Evolutionary conservation across 768 basidiomycete species (phyloP), one percentile per base, ranked within the genome.

Genomic region (Suillus americanus): DNA sequence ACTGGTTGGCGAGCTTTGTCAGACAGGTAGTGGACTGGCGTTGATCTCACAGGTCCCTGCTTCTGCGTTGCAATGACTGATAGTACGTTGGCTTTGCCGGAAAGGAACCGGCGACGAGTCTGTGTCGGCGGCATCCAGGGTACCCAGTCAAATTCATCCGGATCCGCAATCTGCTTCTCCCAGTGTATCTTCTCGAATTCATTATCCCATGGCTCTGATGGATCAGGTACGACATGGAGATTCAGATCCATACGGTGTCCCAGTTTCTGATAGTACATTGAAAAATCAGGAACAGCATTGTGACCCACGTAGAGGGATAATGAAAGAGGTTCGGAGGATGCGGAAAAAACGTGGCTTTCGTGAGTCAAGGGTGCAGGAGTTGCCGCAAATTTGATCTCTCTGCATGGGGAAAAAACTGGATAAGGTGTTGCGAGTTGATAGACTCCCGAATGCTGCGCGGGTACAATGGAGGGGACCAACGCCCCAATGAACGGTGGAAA

Each of bases 11-110:
- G 71, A 0, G 69, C 68, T 25, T 66, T 65, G 41, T 66, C 55
- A 23, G 68, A 56, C 59, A 73, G 69, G 54, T 72, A 74, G 35
- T 73, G 74, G 8, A 10, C 48, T 33, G 61, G 20, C 23, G 59
- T 62, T 37, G 37, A 40, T 57, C 9, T 9, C 37, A 40, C 8
- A 38, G 16, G 9, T 25, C 9, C 35, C 23, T 38, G 14, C 23
- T 57, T 25, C 37, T 57, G 37, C 56, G 64, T n/a, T 38, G 56
- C 23, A 64, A 48, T 1, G 50, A 54, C 45, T 73, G 71, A 50
- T 14, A 50, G 10, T 8, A 64, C 5, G 12, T 45, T 20, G 5
- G n/a, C 3, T 35, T 59, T 5, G 48, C 20, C 35, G 35, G 40
- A 37, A 61, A 25, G 12, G 18, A 9, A 2, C 28, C 5, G 33